Evolutionary conservation across 1,284 basidiomycete genomes (phyloP), one percentile per base, ranked within the genome.

Genomic region (Earliella scabrosa): DNA sequence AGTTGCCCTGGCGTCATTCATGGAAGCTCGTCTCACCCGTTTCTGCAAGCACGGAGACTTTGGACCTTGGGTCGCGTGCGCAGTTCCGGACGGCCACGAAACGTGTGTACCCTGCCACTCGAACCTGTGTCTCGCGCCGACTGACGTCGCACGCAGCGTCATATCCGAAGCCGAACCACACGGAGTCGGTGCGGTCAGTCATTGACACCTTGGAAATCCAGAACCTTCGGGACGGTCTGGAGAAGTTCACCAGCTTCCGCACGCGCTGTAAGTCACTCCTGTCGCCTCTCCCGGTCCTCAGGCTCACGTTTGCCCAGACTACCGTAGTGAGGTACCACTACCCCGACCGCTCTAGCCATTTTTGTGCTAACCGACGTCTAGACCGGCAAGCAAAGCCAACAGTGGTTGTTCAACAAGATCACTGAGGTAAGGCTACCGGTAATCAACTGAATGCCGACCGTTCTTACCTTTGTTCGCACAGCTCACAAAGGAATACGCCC

Each of bases 341-440:
- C 1, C 27, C 31, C 24, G 23, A 23, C n/a, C 23, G 32, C 41
- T 51, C 21, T 51, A 23, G 60, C 34, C 23, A 45, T 39, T 59
- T 20, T 54, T 34, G 41, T 46, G 34, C 60, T 55, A 32, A 60
- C 45, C 46, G 50, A 55, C 54, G 46, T 59, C 26, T 65, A 93
- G 82, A 92, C 88, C 9, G 97, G 97, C 21, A 82, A 67, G 63
- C 71, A 89, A 69, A 90, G 90, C 64, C 94, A 97, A 70, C 73
- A 82, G 58, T 99, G 95, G 95, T 80, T 98, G 47, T 74, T 92
- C 60, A 77, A 78, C 44, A 89, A 81, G 67, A 85, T 97, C 63
- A 68, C 77, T 26, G 78, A 92, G 81, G 90, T 90, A 66, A 53
- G n/a, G 24, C 21, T 56, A 38, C 46, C 36, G 47, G 41, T 53